Percentiles rank a stretch among this genome's conserved stretches.
phyloP scores from a whole-genome alignment of 306 rosid genomes.

The Delonix regia region DNA sequence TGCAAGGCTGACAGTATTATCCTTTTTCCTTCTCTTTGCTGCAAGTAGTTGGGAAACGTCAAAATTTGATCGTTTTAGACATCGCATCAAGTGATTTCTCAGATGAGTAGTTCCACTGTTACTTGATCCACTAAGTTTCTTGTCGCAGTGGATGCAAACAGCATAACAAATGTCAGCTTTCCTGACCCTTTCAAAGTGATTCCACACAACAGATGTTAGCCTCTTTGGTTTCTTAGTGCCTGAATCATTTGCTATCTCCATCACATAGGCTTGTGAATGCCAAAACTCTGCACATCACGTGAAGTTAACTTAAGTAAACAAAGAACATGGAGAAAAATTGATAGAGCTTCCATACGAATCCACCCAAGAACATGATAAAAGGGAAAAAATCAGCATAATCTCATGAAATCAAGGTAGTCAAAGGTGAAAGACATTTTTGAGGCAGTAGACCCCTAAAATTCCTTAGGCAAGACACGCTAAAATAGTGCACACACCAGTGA shows the following conservation, averaged over 20 bases:
- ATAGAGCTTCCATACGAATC: slow-evolving; percentile 19
- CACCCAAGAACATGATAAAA: not conserved
- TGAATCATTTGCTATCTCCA: slow-evolving; percentile 76
- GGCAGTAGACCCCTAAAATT: too few relatives aligned
- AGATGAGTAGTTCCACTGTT: slow-evolving; percentile 97
- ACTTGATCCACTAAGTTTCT: slow-evolving; percentile 98
- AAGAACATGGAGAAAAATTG: not conserved
- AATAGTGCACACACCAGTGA: too few relatives aligned
- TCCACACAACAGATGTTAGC: slow-evolving; percentile 96
- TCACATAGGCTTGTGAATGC: slow-evolving; percentile 49
- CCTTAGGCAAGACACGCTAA: too few relatives aligned
- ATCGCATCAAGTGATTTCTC: slow-evolving; percentile 94
- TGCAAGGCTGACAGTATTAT: slow-evolving; percentile 59
- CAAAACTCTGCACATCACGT: slow-evolving; percentile 43
- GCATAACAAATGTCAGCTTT: slow-evolving; percentile 92
- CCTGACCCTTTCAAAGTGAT: slow-evolving; percentile 93
- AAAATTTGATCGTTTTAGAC: slow-evolving; percentile 84
- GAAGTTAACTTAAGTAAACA: slow-evolving; percentile 13
- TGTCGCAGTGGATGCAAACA: slow-evolving; percentile 90
- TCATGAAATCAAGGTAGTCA: too few relatives aligned
- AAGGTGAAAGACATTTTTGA: too few relatives aligned
- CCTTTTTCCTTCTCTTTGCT: slow-evolving; percentile 90
- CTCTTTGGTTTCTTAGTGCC: slow-evolving; percentile 85
- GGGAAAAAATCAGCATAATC: not conserved
- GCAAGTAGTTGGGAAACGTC: slow-evolving; percentile 96